These are phyloP conservation scores for Ogataea polymorpha DNA, from an alignment of 805 yeast species.

Conservation along the genomic window DNA sequence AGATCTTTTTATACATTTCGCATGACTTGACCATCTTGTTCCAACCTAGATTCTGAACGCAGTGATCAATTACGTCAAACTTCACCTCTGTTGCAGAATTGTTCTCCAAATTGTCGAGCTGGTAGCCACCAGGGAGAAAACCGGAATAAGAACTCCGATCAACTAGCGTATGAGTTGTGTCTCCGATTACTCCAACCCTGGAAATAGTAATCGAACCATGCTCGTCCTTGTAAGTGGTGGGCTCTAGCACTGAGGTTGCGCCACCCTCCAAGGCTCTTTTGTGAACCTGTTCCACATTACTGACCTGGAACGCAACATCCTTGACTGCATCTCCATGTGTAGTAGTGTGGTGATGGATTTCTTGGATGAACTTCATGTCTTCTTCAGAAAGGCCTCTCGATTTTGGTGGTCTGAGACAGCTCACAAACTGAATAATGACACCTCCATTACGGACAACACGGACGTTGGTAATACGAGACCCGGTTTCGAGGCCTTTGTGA, in stretches of 20 bases:
- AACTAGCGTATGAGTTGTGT: slow-evolving; percentile 67
- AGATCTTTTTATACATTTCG: slow-evolving; percentile 53
- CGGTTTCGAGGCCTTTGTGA: slow-evolving; percentile 65
- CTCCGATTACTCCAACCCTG: slow-evolving; percentile 52
- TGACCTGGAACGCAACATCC: slow-evolving; percentile 68
- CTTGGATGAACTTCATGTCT: slow-evolving; percentile 16
- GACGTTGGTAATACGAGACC: slow-evolving; percentile 49
- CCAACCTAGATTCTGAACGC: slow-evolving; percentile 80
- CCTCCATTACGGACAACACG: slow-evolving; percentile 61
- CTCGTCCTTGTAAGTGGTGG: slow-evolving; percentile 36
- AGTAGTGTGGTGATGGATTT: slow-evolving; percentile 44
- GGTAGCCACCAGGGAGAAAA: slow-evolving; percentile 26
- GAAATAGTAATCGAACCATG: slow-evolving; percentile 55
- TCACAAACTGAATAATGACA: slow-evolving; percentile 47
- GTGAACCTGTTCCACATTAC: slow-evolving; percentile 44
- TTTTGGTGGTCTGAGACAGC: slow-evolving; percentile 34
- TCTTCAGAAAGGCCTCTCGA: slow-evolving; percentile 9
- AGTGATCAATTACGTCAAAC: slow-evolving; percentile 61
- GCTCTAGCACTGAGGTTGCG: slow-evolving; percentile 34
- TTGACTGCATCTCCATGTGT: slow-evolving; percentile 79
- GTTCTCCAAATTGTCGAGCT: slow-evolving; percentile 3
- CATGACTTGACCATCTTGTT: slow-evolving; percentile 58
- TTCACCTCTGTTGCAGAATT: slow-evolving; percentile 21
- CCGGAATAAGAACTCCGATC: slow-evolving; percentile 35
- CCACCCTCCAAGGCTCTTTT: slow-evolving; percentile 50